phyloP scores from a whole-genome alignment of 371 early-diverging fungal genomes.

The Mortierella sp. region DNA sequence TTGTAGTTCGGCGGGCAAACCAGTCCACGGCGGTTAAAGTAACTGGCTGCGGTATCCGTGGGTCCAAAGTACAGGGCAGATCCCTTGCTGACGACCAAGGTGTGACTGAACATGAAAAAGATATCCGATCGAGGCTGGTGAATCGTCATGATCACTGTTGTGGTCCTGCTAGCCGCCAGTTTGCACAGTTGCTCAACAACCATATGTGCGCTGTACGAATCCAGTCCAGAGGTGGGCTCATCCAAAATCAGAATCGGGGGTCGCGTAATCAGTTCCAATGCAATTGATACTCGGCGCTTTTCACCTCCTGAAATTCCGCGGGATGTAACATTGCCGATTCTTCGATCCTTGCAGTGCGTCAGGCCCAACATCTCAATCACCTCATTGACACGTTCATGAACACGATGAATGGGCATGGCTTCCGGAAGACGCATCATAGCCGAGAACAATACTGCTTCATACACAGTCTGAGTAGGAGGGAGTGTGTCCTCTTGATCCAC shows the following conservation, averaged over 20 bases:
- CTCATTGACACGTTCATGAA: constrained; percentile 73
- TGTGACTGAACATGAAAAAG: constrained; percentile 62
- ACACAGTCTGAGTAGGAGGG: constrained; percentile 83
- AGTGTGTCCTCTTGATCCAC: constrained; percentile 91
- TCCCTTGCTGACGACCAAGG: constrained; percentile 63
- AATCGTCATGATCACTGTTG: constrained; percentile 58
- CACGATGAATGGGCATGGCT: constrained; percentile 65
- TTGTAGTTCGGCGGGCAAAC: constrained; percentile 71
- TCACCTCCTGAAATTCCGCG: constrained; percentile 89
- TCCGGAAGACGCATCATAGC: constrained; percentile 83
- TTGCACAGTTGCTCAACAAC: constrained; percentile 66
- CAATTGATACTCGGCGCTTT: constrained; percentile 85
- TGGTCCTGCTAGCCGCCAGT: constrained; percentile 58
- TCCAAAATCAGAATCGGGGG: constrained; percentile 91
- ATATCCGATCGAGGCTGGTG: constrained; percentile 69
- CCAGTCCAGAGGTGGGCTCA: constrained; percentile 93
- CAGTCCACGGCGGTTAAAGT: constrained; percentile 55
- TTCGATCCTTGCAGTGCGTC: constrained; percentile 78
- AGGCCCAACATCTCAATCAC: constrained; percentile 83
- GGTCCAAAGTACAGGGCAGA: constrained; percentile 58
- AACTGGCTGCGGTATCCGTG: constrained; percentile 48
- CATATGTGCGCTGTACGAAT: constrained; percentile 76
- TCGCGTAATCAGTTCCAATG: constrained; percentile 86
- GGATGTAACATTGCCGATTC: constrained; percentile 78
- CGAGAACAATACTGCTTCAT: constrained; percentile 83